These are phyloP conservation scores for Ustilago esculenta DNA, from an alignment of 1,284 basidiomycete genomes.

Conservation along the genomic window DNA sequence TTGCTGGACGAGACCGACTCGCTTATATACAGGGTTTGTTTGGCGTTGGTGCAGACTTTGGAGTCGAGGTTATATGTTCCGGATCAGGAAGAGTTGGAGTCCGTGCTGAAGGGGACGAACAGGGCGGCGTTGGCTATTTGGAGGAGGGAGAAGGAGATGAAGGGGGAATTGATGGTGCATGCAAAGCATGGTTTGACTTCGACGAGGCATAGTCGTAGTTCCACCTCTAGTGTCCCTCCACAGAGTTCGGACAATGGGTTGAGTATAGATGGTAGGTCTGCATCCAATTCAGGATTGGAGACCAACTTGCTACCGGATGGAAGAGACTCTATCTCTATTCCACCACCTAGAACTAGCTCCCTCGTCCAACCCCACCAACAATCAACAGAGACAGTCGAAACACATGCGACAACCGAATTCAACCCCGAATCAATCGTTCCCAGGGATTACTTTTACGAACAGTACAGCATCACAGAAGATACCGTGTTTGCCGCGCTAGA, in stretches of 20 bases:
- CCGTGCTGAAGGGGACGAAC: constrained; percentile 54
- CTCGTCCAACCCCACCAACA: neutral
- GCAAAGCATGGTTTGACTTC: neutral
- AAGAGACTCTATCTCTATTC: neutral
- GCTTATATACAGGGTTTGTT: constrained; percentile 52
- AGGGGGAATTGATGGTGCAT: constrained; percentile 18
- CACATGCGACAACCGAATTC: neutral
- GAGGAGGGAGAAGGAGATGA: constrained; percentile 40
- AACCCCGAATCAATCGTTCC: constrained; percentile 23
- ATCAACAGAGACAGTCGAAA: neutral
- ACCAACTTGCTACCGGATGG: too few species aligned
- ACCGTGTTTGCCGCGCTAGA: constrained; percentile 51
- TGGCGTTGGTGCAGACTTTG: constrained; percentile 58
- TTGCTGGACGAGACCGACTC: constrained; percentile 58
- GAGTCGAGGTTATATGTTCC: constrained; percentile 59
- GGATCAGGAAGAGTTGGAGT: constrained; percentile 50
- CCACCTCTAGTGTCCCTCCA: neutral
- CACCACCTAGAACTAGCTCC: constrained; percentile 3
- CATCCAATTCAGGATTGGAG: too few species aligned
- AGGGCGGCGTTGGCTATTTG: constrained; percentile 54
- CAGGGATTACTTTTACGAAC: constrained; percentile 59
- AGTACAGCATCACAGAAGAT: constrained; percentile 58
- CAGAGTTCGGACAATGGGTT: neutral
- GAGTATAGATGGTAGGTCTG: too few species aligned
- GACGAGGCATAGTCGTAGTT: constrained; percentile 1